phyloP scores from a whole-genome alignment of 345 rosid species.

The Brassica nigra region DNA sequence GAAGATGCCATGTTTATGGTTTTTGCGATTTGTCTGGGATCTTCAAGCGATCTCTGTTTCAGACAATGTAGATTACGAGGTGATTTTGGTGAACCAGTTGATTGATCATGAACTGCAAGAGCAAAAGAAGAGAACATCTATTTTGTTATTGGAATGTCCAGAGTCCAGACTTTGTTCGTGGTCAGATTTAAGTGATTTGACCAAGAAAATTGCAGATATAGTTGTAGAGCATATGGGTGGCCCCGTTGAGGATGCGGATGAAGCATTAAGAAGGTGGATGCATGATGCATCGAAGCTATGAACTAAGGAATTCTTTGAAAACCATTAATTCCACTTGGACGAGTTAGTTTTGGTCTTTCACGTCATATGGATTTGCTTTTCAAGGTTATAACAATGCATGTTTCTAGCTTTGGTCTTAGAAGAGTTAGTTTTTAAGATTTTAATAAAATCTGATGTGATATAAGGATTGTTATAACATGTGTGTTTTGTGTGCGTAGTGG shows the following conservation, averaged over 20 bases:
- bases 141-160: slow-evolving; percentile 52
- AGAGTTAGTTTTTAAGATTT: too few relatives aligned
- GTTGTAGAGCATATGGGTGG: slow-evolving; percentile 95
- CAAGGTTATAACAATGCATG: too few relatives aligned
- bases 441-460: too few relatives aligned
- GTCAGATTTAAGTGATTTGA: slow-evolving; percentile 53
- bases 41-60: slow-evolving; percentile 67
- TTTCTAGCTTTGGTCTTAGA: too few relatives aligned
- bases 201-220: slow-evolving; percentile 80
- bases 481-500: slow-evolving; percentile 45
- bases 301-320: slow-evolving; percentile 62
- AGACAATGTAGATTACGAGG: slow-evolving; percentile 76
- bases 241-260: slow-evolving; percentile 82
- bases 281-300: slow-evolving; percentile 46
- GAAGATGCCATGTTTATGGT: too few relatives aligned
- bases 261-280: slow-evolving; percentile 73
- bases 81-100: slow-evolving; percentile 72
- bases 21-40: slow-evolving; percentile 38
- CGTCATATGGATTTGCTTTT: too few relatives aligned
- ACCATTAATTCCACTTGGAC: slow-evolving; percentile 77
- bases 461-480: background rate
- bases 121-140: slow-evolving; percentile 61
- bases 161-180: slow-evolving; percentile 36
- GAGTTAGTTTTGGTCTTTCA: slow-evolving; percentile 38
- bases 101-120: slow-evolving; percentile 70